phyloP scores from a whole-genome alignment of 129 eudicot species.

The Arctium minus region DNA sequence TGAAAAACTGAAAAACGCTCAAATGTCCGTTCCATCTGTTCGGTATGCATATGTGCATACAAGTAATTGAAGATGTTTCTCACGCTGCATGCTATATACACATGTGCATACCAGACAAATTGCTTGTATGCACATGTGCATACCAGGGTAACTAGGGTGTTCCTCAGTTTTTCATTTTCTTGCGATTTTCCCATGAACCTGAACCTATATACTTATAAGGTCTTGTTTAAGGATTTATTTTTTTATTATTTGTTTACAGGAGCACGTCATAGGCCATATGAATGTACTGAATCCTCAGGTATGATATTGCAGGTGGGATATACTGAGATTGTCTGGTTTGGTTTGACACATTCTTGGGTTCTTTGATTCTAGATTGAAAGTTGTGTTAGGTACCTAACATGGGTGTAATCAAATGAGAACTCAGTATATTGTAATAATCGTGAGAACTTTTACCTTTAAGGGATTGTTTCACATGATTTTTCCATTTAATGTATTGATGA shows the following conservation, averaged over 20 bases:
- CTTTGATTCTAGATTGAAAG: too few species aligned
- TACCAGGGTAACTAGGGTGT: not conserved
- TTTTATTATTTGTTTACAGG: constrained; percentile 38
- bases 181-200: not conserved
- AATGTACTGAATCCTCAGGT: constrained; percentile 87
- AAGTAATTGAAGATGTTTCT: not conserved
- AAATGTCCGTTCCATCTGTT: not conserved
- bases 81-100: not conserved
- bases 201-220: not conserved
- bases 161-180: not conserved
- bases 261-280: constrained; percentile 52
- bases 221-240: not conserved
- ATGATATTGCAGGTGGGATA: not conserved
- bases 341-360: not conserved
- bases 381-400: too few species aligned
- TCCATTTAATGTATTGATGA: too few species aligned
- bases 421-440: too few species aligned
- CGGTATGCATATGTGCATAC: not conserved
- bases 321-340: not conserved
- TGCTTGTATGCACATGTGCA: not conserved
- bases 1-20: not conserved
- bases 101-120: not conserved
- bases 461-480: too few species aligned
- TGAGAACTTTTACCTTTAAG: too few species aligned
- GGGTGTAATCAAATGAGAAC: too few species aligned